Percentiles rank a stretch among this genome's conserved stretches.
phyloP scores from a whole-genome alignment of 1,139 yeast genomes.

The Suhomyces yuchorum region DNA sequence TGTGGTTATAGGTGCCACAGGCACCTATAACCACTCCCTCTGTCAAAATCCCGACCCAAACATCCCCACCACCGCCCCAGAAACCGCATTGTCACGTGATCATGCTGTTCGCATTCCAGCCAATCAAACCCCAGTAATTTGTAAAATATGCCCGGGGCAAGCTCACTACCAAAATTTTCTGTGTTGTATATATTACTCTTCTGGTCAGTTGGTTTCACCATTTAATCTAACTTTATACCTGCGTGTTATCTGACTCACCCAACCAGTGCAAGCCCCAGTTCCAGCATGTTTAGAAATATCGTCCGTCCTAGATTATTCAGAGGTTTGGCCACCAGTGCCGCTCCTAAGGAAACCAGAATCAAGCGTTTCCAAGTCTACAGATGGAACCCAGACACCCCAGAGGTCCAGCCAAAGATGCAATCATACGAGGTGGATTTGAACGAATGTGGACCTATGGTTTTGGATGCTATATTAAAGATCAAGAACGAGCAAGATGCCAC shows the following conservation, averaged over 20 bases:
- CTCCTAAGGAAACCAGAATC: constrained; percentile 46
- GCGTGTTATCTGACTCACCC: constrained; percentile 3
- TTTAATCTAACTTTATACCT: neutral
- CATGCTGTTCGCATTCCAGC: constrained; percentile 1
- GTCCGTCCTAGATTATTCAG: constrained; percentile 29
- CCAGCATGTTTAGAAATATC: constrained; percentile 25
- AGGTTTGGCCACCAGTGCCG: constrained; percentile 46
- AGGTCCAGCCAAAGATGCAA: constrained; percentile 85
- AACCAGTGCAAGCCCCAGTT: neutral
- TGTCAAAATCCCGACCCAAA: too few relatives aligned
- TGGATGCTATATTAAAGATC: constrained; percentile 91
- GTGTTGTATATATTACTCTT: constrained; percentile 1
- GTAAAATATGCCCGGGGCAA: constrained; percentile 16
- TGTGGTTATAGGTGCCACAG: too few relatives aligned
- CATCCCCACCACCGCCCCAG: too few relatives aligned
- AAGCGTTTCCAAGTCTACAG: constrained; percentile 92
- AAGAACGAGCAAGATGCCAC: constrained; percentile 97
- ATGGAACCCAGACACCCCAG: constrained; percentile 98
- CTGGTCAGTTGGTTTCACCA: constrained; percentile 1
- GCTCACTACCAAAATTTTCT: constrained; percentile 16
- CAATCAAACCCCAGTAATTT: constrained; percentile 14
- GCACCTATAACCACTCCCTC: too few relatives aligned
- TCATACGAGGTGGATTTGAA: constrained; percentile 82
- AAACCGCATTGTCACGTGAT: constrained; percentile 9
- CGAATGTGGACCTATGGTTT: constrained; percentile 96